Evolutionary conservation across 78 protist species (phyloP).

Genomic region (slime mould (Dictyostelium discoideum)): DNA sequence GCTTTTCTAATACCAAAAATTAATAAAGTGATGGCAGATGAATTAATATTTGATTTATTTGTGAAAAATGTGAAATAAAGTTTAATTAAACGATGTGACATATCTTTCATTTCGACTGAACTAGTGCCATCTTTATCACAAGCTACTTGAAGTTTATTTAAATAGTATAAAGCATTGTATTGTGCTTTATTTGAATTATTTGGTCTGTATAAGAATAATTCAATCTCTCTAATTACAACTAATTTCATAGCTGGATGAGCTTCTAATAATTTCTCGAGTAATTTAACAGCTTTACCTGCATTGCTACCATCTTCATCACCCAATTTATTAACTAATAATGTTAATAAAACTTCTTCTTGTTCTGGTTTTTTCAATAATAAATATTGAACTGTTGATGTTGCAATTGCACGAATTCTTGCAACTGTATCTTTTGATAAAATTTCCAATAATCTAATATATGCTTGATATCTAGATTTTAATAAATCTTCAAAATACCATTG

Average conservation of each 20-base stretch:
- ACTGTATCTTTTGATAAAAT: slow-evolving; percentile 7
- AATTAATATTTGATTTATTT: neutral
- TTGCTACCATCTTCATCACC: slow-evolving; percentile 75
- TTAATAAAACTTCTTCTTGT: slow-evolving; percentile 77
- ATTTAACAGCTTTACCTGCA: slow-evolving; percentile 48
- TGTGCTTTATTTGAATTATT: slow-evolving; percentile 56
- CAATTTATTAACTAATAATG: slow-evolving; percentile 79
- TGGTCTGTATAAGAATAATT: slow-evolving; percentile 78
- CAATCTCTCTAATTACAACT: slow-evolving; percentile 68
- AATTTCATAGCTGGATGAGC: slow-evolving; percentile 84
- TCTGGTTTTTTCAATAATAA: slow-evolving; percentile 74
- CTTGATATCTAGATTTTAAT: slow-evolving; percentile 35
- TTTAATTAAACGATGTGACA: neutral
- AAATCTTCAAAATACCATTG: slow-evolving; percentile 85
- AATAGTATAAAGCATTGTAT: slow-evolving; percentile 39
- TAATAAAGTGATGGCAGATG: neutral
- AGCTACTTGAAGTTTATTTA: slow-evolving; percentile 9
- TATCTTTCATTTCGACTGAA: neutral
- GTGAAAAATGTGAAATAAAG: slow-evolving; percentile 32
- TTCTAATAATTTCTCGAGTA: slow-evolving; percentile 33
- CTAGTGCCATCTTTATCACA: slow-evolving; percentile 17
- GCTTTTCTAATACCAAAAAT: slow-evolving; percentile 65
- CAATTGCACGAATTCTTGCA: slow-evolving; percentile 15
- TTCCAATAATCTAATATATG: slow-evolving; percentile 41
- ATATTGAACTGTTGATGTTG: slow-evolving; percentile 7